These are phyloP conservation scores for Globisporangium lucens DNA, from an alignment of 352 stramenopile species.

Conservation along the genomic window DNA sequence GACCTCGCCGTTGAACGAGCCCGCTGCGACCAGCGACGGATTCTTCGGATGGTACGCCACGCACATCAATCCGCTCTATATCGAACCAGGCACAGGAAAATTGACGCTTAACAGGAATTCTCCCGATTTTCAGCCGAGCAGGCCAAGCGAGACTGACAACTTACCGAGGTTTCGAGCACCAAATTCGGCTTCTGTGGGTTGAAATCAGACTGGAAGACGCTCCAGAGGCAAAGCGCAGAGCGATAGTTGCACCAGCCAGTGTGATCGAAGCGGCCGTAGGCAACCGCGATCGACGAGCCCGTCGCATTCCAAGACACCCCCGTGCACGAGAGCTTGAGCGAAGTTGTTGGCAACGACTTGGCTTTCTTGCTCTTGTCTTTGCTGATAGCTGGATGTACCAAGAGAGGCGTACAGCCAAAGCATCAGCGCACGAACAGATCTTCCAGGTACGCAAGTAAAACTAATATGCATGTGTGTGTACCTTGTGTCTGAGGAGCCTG, in stretches of 20 bases:
- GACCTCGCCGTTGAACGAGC: conserved; percentile 87
- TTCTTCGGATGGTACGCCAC: conserved; percentile 83
- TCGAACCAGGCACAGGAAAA: neutral
- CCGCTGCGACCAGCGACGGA: conserved; percentile 75
- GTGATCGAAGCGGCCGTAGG: conserved; percentile 85
- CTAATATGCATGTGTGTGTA: neutral
- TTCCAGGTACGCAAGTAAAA: neutral
- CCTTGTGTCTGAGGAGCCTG: conserved; percentile 32
- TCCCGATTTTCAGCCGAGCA: neutral
- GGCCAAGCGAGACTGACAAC: neutral
- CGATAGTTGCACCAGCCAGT: conserved; percentile 87
- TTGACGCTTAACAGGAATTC: neutral
- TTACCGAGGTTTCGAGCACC: conserved; percentile 76
- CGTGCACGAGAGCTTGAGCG: conserved; percentile 73
- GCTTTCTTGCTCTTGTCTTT: conserved; percentile 20
- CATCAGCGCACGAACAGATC: neutral
- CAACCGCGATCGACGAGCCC: conserved; percentile 74
- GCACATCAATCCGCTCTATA: conserved; percentile 83
- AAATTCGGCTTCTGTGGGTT: conserved; percentile 57
- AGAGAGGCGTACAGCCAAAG: neutral
- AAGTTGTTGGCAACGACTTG: conserved; percentile 14
- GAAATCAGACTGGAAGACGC: conserved; percentile 78
- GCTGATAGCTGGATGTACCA: neutral
- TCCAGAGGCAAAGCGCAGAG: conserved; percentile 84
- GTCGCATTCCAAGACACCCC: conserved; percentile 87